Evolutionary conservation across 805 yeast genomes (phyloP).

Genomic region (Schizosaccharomyces octosporus): DNA sequence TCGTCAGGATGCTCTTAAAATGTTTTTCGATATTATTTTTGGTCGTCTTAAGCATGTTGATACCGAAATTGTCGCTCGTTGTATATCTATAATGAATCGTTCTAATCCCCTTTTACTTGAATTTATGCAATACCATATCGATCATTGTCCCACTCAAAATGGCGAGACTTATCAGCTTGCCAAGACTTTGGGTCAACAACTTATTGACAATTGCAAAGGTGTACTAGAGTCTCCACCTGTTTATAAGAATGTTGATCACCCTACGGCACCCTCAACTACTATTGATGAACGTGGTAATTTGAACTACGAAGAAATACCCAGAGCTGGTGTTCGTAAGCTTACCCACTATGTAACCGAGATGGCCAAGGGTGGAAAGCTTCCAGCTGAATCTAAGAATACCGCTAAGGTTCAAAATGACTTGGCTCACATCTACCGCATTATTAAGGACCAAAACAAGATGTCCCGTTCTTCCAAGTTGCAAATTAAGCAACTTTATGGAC

Average conservation of each 20-base stretch:
- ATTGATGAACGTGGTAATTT: constrained; percentile 76
- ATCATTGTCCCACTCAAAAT: constrained; percentile 57
- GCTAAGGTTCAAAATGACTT: constrained; percentile 49
- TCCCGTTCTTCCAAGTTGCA: constrained; percentile 18
- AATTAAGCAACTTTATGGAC: constrained; percentile 10
- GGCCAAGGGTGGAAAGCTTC: constrained; percentile 76
- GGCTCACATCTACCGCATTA: constrained; percentile 55
- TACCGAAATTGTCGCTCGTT: constrained; percentile 86
- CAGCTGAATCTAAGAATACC: constrained; percentile 26
- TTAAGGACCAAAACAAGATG: constrained; percentile 54
- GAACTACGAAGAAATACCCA: constrained; percentile 58
- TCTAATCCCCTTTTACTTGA: constrained; percentile 80
- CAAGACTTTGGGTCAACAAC: constrained; percentile 69
- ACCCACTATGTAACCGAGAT: constrained; percentile 88
- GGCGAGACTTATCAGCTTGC: constrained; percentile 89
- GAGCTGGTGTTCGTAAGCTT: constrained; percentile 76
- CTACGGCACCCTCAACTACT: constrained; percentile 82
- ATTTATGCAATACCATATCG: constrained; percentile 86
- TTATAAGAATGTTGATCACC: constrained; percentile 79
- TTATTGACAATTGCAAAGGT: constrained; percentile 85
- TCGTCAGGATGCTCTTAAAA: constrained; percentile 78
- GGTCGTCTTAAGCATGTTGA: constrained; percentile 78
- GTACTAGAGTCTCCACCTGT: constrained; percentile 63
- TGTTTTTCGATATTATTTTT: constrained; percentile 88
- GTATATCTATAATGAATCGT: constrained; percentile 93